A percentile compares a stretch with the other conserved stretches of the same genome.
These are phyloP conservation scores for Mallotus repandus DNA, from an alignment of 441 rosid genomes.

Conservation along the genomic window DNA sequence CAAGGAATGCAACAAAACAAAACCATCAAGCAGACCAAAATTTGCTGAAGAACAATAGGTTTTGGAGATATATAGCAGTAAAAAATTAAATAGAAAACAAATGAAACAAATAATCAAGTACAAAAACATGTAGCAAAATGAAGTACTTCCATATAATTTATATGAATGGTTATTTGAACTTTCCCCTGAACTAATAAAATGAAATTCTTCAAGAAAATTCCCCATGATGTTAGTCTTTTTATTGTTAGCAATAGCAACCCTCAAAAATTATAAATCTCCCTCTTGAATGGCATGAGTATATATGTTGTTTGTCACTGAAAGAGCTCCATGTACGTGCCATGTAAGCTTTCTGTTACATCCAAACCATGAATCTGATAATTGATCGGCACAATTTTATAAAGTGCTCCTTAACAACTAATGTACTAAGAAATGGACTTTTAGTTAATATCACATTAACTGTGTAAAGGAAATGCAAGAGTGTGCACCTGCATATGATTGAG, in stretches of 20 bases:
- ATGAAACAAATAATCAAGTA: background rate
- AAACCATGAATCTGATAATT: slow-evolving; percentile 1
- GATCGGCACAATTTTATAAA: background rate
- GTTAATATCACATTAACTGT: slow-evolving; percentile 15
- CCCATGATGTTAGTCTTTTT: no score
- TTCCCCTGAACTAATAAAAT: no score
- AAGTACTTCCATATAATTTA: background rate
- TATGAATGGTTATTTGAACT: no score
- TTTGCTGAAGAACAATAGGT: slow-evolving; percentile 4
- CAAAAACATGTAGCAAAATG: background rate
- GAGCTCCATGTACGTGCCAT: background rate
- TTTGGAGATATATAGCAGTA: background rate
- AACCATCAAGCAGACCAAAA: slow-evolving; percentile 15
- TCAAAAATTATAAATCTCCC: no score
- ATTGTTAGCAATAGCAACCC: no score
- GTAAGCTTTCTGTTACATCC: slow-evolving; percentile 1
- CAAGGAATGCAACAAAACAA: slow-evolving; percentile 20
- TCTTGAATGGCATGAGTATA: background rate
- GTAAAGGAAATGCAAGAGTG: slow-evolving; percentile 22
- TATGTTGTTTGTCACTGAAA: background rate
- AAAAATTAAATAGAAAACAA: background rate
- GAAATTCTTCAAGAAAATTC: no score
- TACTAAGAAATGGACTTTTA: background rate
- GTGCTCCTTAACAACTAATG: slow-evolving; percentile 14
- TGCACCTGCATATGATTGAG: slow-evolving; percentile 90